These are phyloP conservation scores for Royoungia palumana DNA, from an alignment of 768 basidiomycete species.

Conservation along the genomic window DNA sequence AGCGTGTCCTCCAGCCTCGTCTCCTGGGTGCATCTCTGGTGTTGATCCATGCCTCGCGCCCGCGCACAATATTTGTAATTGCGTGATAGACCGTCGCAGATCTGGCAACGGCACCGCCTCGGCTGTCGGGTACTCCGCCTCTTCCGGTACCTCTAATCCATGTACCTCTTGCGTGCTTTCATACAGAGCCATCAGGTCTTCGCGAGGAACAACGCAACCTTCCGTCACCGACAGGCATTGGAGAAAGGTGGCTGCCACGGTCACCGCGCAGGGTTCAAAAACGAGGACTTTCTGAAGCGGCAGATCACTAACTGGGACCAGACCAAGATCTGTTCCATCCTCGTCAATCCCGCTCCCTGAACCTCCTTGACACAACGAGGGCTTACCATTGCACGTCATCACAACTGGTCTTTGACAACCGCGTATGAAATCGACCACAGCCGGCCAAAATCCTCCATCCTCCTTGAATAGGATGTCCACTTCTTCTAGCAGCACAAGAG, in stretches of 20 bases:
- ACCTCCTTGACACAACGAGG: constrained; percentile 6
- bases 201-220: constrained; percentile 44
- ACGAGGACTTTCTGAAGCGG: constrained; percentile 70
- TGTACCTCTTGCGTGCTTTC: constrained; percentile 29
- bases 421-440: constrained; percentile 75
- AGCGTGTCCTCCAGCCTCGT: constrained; percentile 29
- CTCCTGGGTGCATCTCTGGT: constrained; percentile 26
- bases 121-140: constrained; percentile 32
- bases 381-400: constrained; percentile 89
- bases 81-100: constrained; percentile 61
- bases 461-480: constrained; percentile 91
- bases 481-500: constrained; percentile 89
- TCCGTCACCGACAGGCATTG: constrained; percentile 58
- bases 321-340: constrained; percentile 53
- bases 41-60: constrained; percentile 31
- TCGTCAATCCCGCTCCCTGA: constrained; percentile 3
- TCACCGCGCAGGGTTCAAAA: constrained; percentile 58
- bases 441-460: constrained; percentile 82
- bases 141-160: constrained; percentile 32
- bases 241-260: constrained; percentile 64
- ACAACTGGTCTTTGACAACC: constrained; percentile 86
- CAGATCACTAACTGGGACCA: constrained; percentile 70
- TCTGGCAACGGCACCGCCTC: constrained; percentile 42
- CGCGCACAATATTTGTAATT: constrained; percentile 55
- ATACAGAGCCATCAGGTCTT: constrained; percentile 46